Percentiles rank a stretch among this genome's conserved stretches.
Evolutionary conservation across 441 rosid genomes (phyloP).

Genomic region (Capsella rubella): DNA sequence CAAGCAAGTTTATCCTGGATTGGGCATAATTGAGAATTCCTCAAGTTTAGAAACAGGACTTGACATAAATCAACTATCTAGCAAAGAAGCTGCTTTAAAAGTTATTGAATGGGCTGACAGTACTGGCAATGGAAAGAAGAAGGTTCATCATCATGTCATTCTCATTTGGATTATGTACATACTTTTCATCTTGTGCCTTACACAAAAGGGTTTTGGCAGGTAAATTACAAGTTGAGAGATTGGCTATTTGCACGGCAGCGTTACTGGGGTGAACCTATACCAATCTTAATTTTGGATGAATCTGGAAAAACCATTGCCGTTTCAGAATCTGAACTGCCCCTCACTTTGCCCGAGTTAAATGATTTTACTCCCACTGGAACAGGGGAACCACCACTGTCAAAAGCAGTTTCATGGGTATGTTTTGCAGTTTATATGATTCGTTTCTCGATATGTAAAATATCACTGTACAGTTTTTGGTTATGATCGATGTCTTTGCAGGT

Average conservation of each 20-base stretch:
- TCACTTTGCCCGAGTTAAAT: slow-evolving; percentile 84
- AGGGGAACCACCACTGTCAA: slow-evolving; percentile 93
- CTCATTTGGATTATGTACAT: slow-evolving; percentile 11
- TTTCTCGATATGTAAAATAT: background rate
- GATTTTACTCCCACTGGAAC: slow-evolving; percentile 96
- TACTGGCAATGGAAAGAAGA: slow-evolving; percentile 83
- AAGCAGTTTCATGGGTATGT: slow-evolving; percentile 85
- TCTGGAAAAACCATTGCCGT: slow-evolving; percentile 73
- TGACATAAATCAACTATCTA: slow-evolving; percentile 79
- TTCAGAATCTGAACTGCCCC: slow-evolving; percentile 83
- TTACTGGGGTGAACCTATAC: slow-evolving; percentile 99
- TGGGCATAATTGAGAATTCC: slow-evolving; percentile 71
- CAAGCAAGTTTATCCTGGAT: slow-evolving; percentile 66
- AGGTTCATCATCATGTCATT: slow-evolving; percentile 54
- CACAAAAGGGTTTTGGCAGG: slow-evolving; percentile 53
- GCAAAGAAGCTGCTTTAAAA: slow-evolving; percentile 70
- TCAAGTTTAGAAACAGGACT: slow-evolving; percentile 65
- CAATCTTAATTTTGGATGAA: slow-evolving; percentile 77
- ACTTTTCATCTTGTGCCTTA: slow-evolving; percentile 32
- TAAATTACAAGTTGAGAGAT: slow-evolving; percentile 92
- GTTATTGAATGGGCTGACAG: slow-evolving; percentile 89
- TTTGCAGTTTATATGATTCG: slow-evolving; percentile 16
- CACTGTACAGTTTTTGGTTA: slow-evolving; percentile 4
- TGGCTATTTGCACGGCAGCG: slow-evolving; percentile 99
- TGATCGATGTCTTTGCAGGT: slow-evolving; percentile 55